phyloP scores from a whole-genome alignment of 139 green algal species.

The Tetradesmus lagerheimii region DNA sequence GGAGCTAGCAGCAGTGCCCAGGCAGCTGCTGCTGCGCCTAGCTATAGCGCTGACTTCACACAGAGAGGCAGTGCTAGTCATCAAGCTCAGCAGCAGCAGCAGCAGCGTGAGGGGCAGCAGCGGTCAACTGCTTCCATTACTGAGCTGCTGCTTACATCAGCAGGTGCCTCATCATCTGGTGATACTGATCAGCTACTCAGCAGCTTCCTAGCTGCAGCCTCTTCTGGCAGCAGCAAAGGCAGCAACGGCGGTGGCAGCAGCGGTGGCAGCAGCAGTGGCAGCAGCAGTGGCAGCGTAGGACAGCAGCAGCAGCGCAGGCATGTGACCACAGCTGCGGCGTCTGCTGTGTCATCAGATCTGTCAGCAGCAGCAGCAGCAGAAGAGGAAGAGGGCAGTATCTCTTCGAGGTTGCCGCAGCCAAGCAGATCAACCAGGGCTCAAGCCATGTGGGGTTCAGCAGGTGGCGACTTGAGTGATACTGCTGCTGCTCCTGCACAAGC shows the following conservation, averaged over 20 bases:
- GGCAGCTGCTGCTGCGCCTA: neutral
- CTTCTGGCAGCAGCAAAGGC: neutral
- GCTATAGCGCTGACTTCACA: neutral
- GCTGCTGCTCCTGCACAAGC: neutral
- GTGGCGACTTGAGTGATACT: neutral
- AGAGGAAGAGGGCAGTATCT: neutral
- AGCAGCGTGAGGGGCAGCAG: too few relatives aligned
- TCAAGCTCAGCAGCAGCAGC: neutral
- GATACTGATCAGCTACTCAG: constrained; percentile 12
- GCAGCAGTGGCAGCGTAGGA: neutral
- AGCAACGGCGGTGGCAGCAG: neutral
- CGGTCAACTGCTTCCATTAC: neutral
- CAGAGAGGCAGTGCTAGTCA: neutral
- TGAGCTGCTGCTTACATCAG: neutral
- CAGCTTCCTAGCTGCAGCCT: neutral
- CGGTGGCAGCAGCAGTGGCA: too few relatives aligned
- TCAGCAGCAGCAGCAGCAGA: neutral
- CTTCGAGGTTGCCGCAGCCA: neutral
- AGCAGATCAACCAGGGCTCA: neutral
- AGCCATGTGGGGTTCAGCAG: neutral
- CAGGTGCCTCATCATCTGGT: neutral
- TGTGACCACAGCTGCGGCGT: neutral
- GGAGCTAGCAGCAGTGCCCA: neutral
- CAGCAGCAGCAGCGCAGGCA: neutral
- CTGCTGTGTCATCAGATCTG: neutral